A percentile compares a stretch with the other conserved stretches of the same genome.
phyloP scores from a whole-genome alignment of 495 filamentous ascomycete genomes.

The Penicillium angulare region DNA sequence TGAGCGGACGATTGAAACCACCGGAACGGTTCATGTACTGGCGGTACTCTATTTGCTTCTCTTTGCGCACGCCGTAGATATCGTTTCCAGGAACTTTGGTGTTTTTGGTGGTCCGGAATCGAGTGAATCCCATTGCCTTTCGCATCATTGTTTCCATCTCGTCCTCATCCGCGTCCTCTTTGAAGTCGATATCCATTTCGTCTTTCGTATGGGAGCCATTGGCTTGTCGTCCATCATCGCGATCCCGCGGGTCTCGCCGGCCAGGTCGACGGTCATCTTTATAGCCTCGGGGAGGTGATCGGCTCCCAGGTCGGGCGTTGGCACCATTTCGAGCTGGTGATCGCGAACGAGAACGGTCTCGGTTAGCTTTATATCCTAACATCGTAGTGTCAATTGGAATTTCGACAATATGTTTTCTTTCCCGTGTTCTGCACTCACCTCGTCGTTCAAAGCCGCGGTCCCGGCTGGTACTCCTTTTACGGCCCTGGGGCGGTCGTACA shows the following conservation, averaged over 20 bases:
- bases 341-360: constrained; percentile 44
- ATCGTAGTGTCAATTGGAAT: neutral
- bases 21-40: constrained; percentile 99
- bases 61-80: constrained; percentile 79
- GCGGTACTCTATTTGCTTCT: constrained; percentile 92
- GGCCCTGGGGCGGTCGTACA: constrained; percentile 34
- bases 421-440: constrained; percentile 34
- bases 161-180: constrained; percentile 59
- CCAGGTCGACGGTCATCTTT: constrained; percentile 33
- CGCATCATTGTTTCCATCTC: constrained; percentile 74
- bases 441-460: constrained; percentile 45
- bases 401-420: neutral
- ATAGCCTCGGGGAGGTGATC: constrained; percentile 36
- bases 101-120: constrained; percentile 83
- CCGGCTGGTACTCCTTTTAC: constrained; percentile 47
- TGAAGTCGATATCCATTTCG: constrained; percentile 42
- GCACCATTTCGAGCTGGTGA: constrained; percentile 41
- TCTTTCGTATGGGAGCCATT: constrained; percentile 30
- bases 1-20: constrained; percentile 91
- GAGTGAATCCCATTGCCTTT: constrained; percentile 81
- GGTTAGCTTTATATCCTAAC: no score
- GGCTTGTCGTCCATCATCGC: constrained; percentile 20
- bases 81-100: constrained; percentile 91
- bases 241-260: constrained; percentile 30
- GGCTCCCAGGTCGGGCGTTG: constrained; percentile 29